Base-by-base conservation (phyloP, 805 yeast genomes). In the Yamadazyma akitaensis region DNA sequence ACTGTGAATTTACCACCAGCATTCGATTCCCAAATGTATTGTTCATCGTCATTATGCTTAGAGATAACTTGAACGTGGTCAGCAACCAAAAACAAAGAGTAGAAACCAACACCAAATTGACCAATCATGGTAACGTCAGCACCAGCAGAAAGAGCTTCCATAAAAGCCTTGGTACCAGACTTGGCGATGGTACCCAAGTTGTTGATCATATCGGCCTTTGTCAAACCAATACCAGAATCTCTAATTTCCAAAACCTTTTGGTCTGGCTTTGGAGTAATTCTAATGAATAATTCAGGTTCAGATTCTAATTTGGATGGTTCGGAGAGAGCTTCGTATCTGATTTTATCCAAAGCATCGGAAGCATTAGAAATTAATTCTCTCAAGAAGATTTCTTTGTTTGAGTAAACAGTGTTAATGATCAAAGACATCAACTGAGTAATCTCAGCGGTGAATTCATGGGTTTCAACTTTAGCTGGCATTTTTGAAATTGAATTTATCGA, bases 91-190 rank as follows among this genome's bases (percentile, higher is more conserved):
- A 94, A 94, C 59, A 92, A 80, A 46, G 99, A 94, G 85, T 94
- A 94, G 92, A 94, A 94, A 84, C 99, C 99, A 62, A 94, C 99
- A 90, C 99, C 99, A 80, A 94, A 94, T 79, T 94, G 99, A 82
- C 99, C 99, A 77, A 94, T 94, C 99, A 94, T 94, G 56, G 98
- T 91, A 54, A 94, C 97, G 73, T 94, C 99, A 53, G 99, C 99
- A 77, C 99, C 99, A 56, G 97, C 98, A 57, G 96, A 85, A 58
- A 95, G 81, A 58, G 99, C 99, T 79, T 94, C 99, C 99, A 94
- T 94, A 75, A 94, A 94, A 61, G 96, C 89, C 80, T 94, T 94
- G 62, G 99, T 94, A 78, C 99, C 99, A 58, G 99, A 94, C 79
- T 94, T 94, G 68, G 99, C 99, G 69, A 94, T 94, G 58, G 98